Evolutionary conservation across 768 basidiomycete species (phyloP), one percentile per base, ranked within the genome.

Genomic region (Lactarius sanguifluus): DNA sequence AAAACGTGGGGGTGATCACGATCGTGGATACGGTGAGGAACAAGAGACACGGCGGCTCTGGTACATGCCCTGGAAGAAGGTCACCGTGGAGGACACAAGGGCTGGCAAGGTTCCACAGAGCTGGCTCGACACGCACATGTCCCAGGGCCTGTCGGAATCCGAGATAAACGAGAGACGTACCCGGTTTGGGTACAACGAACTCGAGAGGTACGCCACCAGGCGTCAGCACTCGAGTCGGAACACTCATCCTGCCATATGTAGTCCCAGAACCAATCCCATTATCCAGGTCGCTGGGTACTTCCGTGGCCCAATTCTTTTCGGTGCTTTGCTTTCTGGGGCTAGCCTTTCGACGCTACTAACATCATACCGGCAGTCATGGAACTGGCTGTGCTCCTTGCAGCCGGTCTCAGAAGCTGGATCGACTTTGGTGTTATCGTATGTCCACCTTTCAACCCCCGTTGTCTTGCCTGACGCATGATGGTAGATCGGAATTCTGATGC

Each of bases 401-500:
- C 78, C 30, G 81, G 81, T 69, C 74, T 82, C 13, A 74, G 74
- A 58, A 80, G 81, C 70, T 82, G 81, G 81, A 79, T 82, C 60
- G 79, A 82, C 65, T 80, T 82, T 64, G 81, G 81, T 67, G 81
- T 82, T 57, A 82, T 82, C 64, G 79, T 81, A 57, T 71, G 78
- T 70, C 52, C 41, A 6, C 50, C 23, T 52, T 5, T 25, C 13
- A 28, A 23, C 23, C 23, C 2, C 52, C 18, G 10, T 1, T 30
- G 43, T 40, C 55, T 38, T 25, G 13, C 15, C 13, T 23, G 50
- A 45, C 16, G 8, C 40, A 34, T 41, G 12, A 8, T 23, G 18
- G 25, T 47, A 79, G 78, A 79, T 79, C 67, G 79, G 73, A 28
- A 80, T 80, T 25, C 71, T 80, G 25, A 50, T 73, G n/a, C 69